Percentiles rank a stretch among this genome's conserved stretches.
phyloP scores from a whole-genome alignment of 2,329 filamentous ascomycete genomes.

The Alternaria solani region DNA sequence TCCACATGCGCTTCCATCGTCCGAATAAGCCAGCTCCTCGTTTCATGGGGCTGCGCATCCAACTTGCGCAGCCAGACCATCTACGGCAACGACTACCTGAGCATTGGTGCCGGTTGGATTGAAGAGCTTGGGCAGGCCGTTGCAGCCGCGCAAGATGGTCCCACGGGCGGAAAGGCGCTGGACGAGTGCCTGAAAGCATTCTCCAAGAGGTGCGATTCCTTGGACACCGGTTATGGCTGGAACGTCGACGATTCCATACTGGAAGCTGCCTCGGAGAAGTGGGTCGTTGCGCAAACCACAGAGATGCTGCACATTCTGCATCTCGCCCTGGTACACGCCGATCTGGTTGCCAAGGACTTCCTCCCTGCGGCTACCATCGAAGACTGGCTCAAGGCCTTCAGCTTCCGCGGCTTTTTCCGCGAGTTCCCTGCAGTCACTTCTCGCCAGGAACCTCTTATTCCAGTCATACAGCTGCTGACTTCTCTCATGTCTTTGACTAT shows the following conservation, averaged over 20 bases:
- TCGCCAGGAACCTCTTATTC: slow-evolving; percentile 57
- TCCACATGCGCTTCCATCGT: slow-evolving; percentile 69
- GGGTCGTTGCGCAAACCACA: slow-evolving; percentile 69
- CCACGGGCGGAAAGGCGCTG: slow-evolving; percentile 30
- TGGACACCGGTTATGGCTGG: slow-evolving; percentile 57
- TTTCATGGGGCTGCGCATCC: slow-evolving; percentile 44
- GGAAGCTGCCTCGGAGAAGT: slow-evolving; percentile 67
- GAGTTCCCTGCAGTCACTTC: slow-evolving; percentile 58
- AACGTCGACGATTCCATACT: slow-evolving; percentile 58
- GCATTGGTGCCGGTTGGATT: slow-evolving; percentile 42
- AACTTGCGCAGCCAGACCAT: slow-evolving; percentile 38
- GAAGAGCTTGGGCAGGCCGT: slow-evolving; percentile 44
- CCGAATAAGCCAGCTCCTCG: slow-evolving; percentile 47
- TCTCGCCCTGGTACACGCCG: slow-evolving; percentile 74
- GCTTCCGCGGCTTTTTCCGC: slow-evolving; percentile 67
- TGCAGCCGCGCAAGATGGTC: slow-evolving; percentile 44
- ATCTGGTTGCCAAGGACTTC: slow-evolving; percentile 55
- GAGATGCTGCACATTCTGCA: slow-evolving; percentile 79
- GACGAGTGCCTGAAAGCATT: slow-evolving; percentile 58
- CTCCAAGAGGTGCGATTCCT: slow-evolving; percentile 58
- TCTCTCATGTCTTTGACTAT: slow-evolving; percentile 75
- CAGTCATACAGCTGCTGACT: slow-evolving; percentile 73
- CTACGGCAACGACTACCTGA: slow-evolving; percentile 41
- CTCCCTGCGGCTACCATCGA: slow-evolving; percentile 42
- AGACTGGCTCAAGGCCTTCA: slow-evolving; percentile 44